These are phyloP conservation scores for Xanthoparmelia taractica DNA, from an alignment of 495 filamentous ascomycete species.

Conservation along the genomic window DNA sequence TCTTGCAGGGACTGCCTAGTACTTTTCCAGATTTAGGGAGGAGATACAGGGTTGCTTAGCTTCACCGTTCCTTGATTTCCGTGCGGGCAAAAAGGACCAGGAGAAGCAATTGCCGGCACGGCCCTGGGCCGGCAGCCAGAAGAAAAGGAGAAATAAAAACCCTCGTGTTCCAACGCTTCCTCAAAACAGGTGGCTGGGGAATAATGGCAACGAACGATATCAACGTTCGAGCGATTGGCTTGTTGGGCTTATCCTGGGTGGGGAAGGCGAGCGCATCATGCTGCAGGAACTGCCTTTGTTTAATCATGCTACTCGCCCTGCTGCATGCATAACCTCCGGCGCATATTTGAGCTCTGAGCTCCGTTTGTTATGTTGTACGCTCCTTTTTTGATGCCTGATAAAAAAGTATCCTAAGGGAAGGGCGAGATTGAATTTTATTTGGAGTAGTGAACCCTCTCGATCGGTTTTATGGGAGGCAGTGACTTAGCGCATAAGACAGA, in stretches of 20 bases:
- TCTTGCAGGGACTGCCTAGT: conserved; percentile 16
- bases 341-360: conserved; percentile 3
- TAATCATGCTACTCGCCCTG: not conserved
- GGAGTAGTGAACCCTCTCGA: not conserved
- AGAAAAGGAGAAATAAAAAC: conserved; percentile 5
- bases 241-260: not conserved
- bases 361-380: not conserved
- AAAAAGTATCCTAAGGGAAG: not conserved
- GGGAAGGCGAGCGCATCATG: conserved; percentile 8
- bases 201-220: not conserved
- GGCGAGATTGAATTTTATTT: not conserved
- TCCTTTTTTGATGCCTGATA: not conserved
- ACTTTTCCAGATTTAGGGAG: conserved; percentile 6
- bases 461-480: not conserved
- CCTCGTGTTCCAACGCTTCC: not conserved
- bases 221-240: conserved; percentile 5
- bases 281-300: conserved; percentile 8
- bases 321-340: conserved; percentile 6
- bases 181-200: not conserved
- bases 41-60: conserved; percentile 7
- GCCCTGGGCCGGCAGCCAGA: conserved; percentile 14
- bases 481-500: not conserved
- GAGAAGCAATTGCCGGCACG: conserved; percentile 12
- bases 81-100: not conserved
- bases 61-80: conserved; percentile 5